These are phyloP conservation scores for Pterocarpus santalinus DNA, from an alignment of 306 rosid species.

Conservation along the genomic window DNA sequence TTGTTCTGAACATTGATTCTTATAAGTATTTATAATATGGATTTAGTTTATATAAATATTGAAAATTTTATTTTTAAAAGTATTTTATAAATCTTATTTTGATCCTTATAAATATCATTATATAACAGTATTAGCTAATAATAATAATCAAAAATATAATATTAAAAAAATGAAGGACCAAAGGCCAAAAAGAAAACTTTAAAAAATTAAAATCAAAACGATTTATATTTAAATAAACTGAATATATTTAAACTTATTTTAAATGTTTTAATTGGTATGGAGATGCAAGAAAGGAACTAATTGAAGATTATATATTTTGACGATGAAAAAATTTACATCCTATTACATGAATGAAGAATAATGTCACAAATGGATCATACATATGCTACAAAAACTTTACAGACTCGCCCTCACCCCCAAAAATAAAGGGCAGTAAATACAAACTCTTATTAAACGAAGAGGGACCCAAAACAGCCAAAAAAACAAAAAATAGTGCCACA, in stretches of 20 bases:
- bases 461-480: background rate
- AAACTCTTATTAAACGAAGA: conserved; percentile 32
- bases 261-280: background rate
- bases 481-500: background rate
- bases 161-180: too few species aligned
- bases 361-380: conserved; percentile 30
- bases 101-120: too few species aligned
- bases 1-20: too few species aligned
- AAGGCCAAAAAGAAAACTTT: too few species aligned
- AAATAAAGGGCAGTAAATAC: conserved; percentile 16
- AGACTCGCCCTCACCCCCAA: background rate
- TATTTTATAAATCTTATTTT: too few species aligned
- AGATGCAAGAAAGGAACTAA: background rate
- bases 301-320: background rate
- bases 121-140: too few species aligned
- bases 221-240: too few species aligned
- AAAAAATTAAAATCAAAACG: too few species aligned
- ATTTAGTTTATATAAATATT: too few species aligned
- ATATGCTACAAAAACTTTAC: conserved; percentile 38
- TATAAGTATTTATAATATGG: too few species aligned
- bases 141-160: too few species aligned
- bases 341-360: conserved; percentile 32
- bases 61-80: too few species aligned
- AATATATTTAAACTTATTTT: background rate
- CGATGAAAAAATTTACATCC: background rate